phyloP scores from a whole-genome alignment of 495 filamentous ascomycete species.

The Bacidia gigantensis region DNA sequence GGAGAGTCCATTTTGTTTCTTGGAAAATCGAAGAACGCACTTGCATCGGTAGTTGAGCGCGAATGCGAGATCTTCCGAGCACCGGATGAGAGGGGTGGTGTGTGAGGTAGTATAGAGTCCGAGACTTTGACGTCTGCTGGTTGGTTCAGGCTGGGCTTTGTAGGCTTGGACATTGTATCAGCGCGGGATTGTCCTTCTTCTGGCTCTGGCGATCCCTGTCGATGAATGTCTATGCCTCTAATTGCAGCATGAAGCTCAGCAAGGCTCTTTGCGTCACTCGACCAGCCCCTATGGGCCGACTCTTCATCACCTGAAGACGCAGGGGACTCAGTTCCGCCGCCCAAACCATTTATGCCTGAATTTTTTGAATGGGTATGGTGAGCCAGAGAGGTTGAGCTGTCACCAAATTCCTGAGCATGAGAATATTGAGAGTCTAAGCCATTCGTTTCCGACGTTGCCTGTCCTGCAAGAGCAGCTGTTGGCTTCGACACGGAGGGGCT shows the following conservation, averaged over 20 bases:
- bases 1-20: constrained; percentile 40
- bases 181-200: constrained; percentile 27
- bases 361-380: constrained; percentile 40
- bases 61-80: constrained; percentile 64
- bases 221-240: constrained; percentile 57
- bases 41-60: constrained; percentile 69
- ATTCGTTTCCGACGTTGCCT: constrained; percentile 27
- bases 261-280: constrained; percentile 46
- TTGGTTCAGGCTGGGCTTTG: constrained; percentile 10
- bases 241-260: constrained; percentile 76
- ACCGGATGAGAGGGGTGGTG: constrained; percentile 35
- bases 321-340: constrained; percentile 1
- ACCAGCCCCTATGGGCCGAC: constrained; percentile 31
- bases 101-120: constrained; percentile 19
- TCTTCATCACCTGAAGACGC: constrained; percentile 69
- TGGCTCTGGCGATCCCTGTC: constrained; percentile 44
- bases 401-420: constrained; percentile 39
- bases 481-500: constrained; percentile 41
- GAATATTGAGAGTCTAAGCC: constrained; percentile 26
- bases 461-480: constrained; percentile 20
- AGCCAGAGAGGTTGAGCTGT: constrained; percentile 62
- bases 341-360: constrained; percentile 37
- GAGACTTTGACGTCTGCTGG: constrained; percentile 17
- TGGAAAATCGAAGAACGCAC: constrained; percentile 34
- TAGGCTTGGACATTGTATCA: constrained; percentile 26